Base-by-base conservation (phyloP, 2,329 filamentous ascomycete genomes). In the Aspergillus fischeri region DNA sequence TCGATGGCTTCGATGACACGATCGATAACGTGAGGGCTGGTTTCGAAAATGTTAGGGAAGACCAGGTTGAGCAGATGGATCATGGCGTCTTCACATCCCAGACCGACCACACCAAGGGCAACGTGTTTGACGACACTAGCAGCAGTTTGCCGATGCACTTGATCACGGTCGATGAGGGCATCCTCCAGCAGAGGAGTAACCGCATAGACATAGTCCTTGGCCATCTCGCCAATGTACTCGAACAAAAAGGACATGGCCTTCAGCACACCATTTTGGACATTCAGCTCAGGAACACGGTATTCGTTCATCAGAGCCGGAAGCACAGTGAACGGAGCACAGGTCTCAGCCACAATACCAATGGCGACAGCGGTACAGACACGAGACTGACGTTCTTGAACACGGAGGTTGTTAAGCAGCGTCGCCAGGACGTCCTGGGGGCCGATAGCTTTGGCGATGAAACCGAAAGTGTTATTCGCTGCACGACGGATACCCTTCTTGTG, bases 271-370 rank as follows among this genome's bases (percentile, higher is more conserved):
- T 99, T 99, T 74, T 99, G 94, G 27, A 99, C 94, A 72, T 99
- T 99, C 64, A 99, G 87, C 77, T 99, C 94, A 0, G 94, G 94
- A 8, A 99, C 94, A 54, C 94, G 89, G 76, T 99, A 99, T 75
- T 99, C 94, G 78, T 99, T 99, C 95, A 99, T 99, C 60, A 99
- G 80, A 3, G 94, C 94, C 0, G 94, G 94, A n/a, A 99, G 87
- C 4, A 99, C 94, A 0, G 94, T 99, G 77, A 99, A 99, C 0
- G 95, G 94, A 4, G 93, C 94, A 73, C 94, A 99, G 35, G 94
- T 99, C 78, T 99, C 94, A 51, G 94, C 94, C 4, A 99, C 94
- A 65, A 99, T 99, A 73, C 93, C 94, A 63, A 99, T 99, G 51
- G 94, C 94, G 57, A 99, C 94, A 57, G 94, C 94, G 1, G 95